Evolutionary conservation across 2,329 filamentous ascomycete species (phyloP), one percentile per base, ranked within the genome.

Genomic region (Hypomyces rosellus): DNA sequence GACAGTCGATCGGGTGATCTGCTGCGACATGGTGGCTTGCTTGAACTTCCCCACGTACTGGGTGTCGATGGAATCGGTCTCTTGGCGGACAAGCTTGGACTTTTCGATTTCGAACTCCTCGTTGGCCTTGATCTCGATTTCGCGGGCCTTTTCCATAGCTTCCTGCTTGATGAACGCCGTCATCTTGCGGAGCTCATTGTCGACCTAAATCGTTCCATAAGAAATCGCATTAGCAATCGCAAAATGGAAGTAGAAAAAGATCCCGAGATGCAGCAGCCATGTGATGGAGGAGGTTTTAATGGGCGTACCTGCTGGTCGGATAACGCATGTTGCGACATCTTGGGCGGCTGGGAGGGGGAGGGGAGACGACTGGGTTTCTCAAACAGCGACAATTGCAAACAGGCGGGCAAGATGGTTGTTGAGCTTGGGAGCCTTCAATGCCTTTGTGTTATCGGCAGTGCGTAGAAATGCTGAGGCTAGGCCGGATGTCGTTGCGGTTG

Each of bases 141-240:
- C 93, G 68, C 88, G 88, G 63, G 90, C 90, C 75, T 99, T 99
- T 70, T 99, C 93, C 65, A 87, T 82, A 53, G 93, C 93, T 77
- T 99, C 93, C 76, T 97, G 93, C 72, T 90, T 89, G 84, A 99
- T 99, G 82, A 99, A 99, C 68, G 91, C 92, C 54, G 93, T 97
- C 93, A 99, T 99, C 83, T 99, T 99, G 80, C 89, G 91, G 74
- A 99, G 88, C 84, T 99, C 93, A 74, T 89, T 85, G 74, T 88
- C 85, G 80, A 99, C 93, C 90, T 97, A 69, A 25, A 41, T 18
- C 30, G 8, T 11, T 11, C 11, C 12, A 2, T n/a, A 11, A 8
- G n/a, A 45, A 18, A 45, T 38, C 37, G 42, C 20, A 37, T 42
- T 50, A 30, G 39, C 12, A 51, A 14, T 12, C 34, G 36, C 34